Conservation (phyloP, 2,329 filamentous ascomycete species). For the Niveomyces coronatus region DNA sequence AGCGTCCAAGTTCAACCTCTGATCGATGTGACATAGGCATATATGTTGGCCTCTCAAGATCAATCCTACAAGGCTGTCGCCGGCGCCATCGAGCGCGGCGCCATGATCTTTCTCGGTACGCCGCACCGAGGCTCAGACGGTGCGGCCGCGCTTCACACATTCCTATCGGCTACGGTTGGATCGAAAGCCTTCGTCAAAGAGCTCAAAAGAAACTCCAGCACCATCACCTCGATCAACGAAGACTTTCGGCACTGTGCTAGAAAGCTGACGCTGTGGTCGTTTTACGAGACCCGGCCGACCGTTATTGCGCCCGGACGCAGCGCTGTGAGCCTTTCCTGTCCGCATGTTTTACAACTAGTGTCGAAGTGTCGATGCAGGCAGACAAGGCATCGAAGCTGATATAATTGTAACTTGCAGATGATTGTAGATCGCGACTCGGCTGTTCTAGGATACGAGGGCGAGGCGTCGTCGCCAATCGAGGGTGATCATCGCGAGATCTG, state of each 20-base stretch:
- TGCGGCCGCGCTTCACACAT: not conserved
- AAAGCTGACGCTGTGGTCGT: not conserved
- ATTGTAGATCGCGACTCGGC: not conserved
- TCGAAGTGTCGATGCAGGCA: too few species aligned
- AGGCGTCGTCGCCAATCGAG: not conserved
- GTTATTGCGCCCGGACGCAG: not conserved
- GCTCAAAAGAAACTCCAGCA: not conserved
- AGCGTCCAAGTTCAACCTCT: not conserved
- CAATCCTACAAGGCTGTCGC: not conserved
- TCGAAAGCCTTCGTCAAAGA: not conserved
- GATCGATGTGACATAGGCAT: not conserved
- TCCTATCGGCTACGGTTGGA: not conserved
- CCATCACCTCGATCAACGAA: slow-evolving; percentile 2
- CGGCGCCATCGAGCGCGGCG: not conserved
- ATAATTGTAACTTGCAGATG: not conserved
- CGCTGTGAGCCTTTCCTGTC: not conserved
- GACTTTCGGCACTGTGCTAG: not conserved
- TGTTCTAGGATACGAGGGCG: not conserved
- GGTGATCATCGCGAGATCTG: slow-evolving; percentile 1
- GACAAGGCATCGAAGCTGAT: too few species aligned
- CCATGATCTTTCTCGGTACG: slow-evolving; percentile 1
- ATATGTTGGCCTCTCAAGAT: not conserved
- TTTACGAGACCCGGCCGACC: slow-evolving; percentile 1
- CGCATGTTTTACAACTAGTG: too few species aligned
- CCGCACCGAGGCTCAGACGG: slow-evolving; percentile 1